Base-by-base conservation (phyloP, 177 flowering plant species). In the Tripterygium wilfordii region DNA sequence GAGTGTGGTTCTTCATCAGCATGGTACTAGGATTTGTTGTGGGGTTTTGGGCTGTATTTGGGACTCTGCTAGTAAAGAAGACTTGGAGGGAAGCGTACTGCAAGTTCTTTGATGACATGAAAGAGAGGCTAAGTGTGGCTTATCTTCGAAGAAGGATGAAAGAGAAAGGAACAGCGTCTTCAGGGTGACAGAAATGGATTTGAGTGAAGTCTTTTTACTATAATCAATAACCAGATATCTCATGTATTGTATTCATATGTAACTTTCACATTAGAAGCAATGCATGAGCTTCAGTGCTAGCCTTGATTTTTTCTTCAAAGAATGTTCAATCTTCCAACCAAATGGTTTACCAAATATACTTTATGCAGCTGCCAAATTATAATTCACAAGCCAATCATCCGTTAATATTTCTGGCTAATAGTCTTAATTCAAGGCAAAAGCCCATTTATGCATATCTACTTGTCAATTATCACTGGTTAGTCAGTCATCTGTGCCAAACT, bases 401-500 rank as follows among this genome's bases (percentile, higher is more conserved):
- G n/a, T 21, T 6, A 1, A 17, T 26, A 25, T 45, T 45, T n/a
- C n/a, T n/a, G n/a, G n/a, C n/a, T n/a, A n/a, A n/a, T n/a, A n/a
- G n/a, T n/a, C n/a, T n/a, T 32, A 3, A n/a, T 10, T 32, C 36
- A 32, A 32, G 9, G 36, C 36, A 9, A n/a, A 3, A 32, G 13
- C 9, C 47, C 47, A 43, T 15, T 19, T 39, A 8, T 10, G 8
- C 13, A 48, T 8, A 29, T 16, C 38, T 8, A 24, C 32, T 48
- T 16, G 7, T 12, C 31, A 19, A 20, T 23, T 26, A 25, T 15
- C 27, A 19, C 17, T 17, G 15, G 49, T 80, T 67, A 83, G 50
- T n/a, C n/a, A n/a, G n/a, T 92, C 95, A 49, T 92, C 99, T 10
- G 99, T 92, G 52, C 99, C 97, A 50, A 92, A 92, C 70, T 89